Base-by-base conservation (phyloP, 495 filamentous ascomycete species). In the Aspergillus mulundensis region DNA sequence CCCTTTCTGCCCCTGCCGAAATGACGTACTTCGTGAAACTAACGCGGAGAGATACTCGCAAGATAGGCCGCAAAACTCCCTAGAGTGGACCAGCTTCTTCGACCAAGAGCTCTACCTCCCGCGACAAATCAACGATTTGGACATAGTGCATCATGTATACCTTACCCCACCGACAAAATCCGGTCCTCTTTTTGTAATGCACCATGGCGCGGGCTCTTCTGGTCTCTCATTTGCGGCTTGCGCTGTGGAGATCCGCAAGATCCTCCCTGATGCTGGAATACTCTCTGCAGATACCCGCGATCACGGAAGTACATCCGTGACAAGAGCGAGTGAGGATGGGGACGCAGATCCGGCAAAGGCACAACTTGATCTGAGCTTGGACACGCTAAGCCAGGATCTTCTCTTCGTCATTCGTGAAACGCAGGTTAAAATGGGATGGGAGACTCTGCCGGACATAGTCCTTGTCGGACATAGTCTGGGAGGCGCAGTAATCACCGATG, bases 401-500 rank as follows among this genome's bases (percentile, higher is more conserved):
- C 66, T 87, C 20, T 74, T 80, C 51, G 85, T 91, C 25, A 74
- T 97, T 53, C 67, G 76, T 16, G 74, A 87, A 51, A 86, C 87
- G 0, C 76, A 84, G 53, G 50, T 66, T 8, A 71, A 78, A 54
- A 85, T 93, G 80, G 72, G 70, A 52, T 96, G 92, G 92, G 64
- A 80, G 2, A 74, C 72, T 24, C 64, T 91, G 1, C 94, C 94
- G 3, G 83, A 87, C 41, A 69, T 94, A 12, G 70, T 97, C 18
- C 79, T 97, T 0, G 84, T 99, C 4, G 94, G 94, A n/a, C 94
- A 99, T 72, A 94, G 89, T 43, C 79, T 99, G 0, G 94, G 94
- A 28, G 94, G 95, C n/a, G 91, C 94, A 21, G 90, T 99, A 1
- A 87, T 97, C 18, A 93, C 89, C 3, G 84, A 97, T 59, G 78